Percentiles rank a stretch among this genome's conserved stretches.
Conservation (phyloP, 495 filamentous ascomycete species). For the Pyrenopolyporus hunteri region DNA sequence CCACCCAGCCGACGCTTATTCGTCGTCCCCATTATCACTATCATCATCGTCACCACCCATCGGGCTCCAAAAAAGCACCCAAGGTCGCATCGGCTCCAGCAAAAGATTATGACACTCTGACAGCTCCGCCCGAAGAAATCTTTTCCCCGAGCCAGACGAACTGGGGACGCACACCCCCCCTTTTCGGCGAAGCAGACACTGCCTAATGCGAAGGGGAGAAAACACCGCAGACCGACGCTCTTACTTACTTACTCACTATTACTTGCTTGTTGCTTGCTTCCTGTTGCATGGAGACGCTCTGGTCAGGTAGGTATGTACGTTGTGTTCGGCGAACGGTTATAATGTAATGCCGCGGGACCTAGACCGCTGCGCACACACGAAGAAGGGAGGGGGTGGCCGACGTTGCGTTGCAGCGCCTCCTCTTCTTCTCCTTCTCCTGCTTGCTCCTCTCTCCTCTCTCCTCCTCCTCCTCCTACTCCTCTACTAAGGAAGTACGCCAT, state of each 20-base stretch:
- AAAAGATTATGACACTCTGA: background rate
- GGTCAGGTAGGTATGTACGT: too few species aligned
- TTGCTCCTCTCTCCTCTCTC: too few species aligned
- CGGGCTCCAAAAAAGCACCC: background rate
- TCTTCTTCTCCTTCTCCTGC: too few species aligned
- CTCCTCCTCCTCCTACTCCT: too few species aligned
- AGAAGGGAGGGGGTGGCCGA: constrained; percentile 26
- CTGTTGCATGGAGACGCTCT: too few species aligned
- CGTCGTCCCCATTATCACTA: background rate
- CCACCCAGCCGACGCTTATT: constrained; percentile 1
- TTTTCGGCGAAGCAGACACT: too few species aligned
- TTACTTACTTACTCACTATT: constrained; percentile 5
- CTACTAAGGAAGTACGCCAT: too few species aligned
- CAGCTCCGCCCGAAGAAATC: background rate
- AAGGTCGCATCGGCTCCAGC: constrained; percentile 1
- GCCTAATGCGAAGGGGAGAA: too few species aligned
- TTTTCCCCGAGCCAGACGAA: background rate
- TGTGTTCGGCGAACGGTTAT: constrained; percentile 19
- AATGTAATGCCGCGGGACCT: constrained; percentile 4
- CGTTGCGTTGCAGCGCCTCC: constrained; percentile 22
- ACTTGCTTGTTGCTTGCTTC: too few species aligned
- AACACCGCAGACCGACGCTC: constrained; percentile 17
- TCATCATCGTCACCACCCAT: background rate
- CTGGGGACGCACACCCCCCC: too few species aligned
- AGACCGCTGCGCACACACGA: constrained; percentile 15